These are phyloP conservation scores for Sequoia sempervirens DNA, from an alignment of 75 land plant species.

Conservation along the genomic window DNA sequence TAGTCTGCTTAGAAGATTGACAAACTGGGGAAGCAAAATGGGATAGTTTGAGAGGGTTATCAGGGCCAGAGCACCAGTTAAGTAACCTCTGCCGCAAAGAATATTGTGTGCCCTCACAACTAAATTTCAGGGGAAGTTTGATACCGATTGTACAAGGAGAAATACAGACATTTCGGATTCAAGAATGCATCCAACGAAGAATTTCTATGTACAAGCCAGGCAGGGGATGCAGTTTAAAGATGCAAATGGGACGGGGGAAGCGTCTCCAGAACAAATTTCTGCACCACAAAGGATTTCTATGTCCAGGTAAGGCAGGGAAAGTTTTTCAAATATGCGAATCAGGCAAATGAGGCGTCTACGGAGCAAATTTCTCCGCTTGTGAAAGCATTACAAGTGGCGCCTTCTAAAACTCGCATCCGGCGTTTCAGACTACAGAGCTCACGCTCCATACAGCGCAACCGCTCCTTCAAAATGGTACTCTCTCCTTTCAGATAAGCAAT, in stretches of 20 bases:
- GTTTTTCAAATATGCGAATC: background rate
- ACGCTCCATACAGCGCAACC: conserved; percentile 24
- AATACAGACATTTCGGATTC: background rate
- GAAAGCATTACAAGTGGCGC: background rate
- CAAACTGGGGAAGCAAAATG: background rate
- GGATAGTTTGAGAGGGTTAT: background rate
- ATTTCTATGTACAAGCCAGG: no score
- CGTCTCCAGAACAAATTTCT: background rate
- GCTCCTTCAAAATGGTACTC: conserved; percentile 27
- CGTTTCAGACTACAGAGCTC: conserved; percentile 23
- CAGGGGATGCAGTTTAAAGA: background rate
- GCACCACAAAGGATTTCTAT: background rate
- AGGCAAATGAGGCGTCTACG: conserved; percentile 7
- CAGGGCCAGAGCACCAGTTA: background rate
- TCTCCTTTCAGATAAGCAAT: conserved; percentile 35
- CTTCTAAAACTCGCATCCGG: conserved; percentile 11
- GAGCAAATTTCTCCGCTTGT: background rate
- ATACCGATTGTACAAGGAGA: conserved; percentile 1
- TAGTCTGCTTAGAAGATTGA: background rate
- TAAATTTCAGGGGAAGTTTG: background rate
- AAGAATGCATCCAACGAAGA: background rate
- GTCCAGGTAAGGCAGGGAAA: background rate
- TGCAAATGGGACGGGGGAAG: background rate
- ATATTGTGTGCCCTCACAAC: background rate
- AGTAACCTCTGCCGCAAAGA: background rate